Conservation (phyloP, 2,329 filamentous ascomycete species). For the Aspergillus oerlinghausenensis region DNA sequence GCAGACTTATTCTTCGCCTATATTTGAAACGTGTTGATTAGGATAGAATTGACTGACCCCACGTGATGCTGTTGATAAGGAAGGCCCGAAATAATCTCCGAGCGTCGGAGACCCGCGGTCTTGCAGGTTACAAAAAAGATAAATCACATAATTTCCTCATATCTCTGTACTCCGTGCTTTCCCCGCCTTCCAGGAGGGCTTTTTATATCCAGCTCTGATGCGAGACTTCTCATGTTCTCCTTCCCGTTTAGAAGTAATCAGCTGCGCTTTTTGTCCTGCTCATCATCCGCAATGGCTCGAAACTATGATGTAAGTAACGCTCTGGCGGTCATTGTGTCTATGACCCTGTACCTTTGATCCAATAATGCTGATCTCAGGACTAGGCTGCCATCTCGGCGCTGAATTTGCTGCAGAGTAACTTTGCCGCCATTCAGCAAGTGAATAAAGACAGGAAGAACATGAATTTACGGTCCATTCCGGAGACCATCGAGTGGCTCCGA, state of each 20-base stretch:
- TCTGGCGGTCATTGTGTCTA: background rate
- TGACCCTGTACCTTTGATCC: background rate
- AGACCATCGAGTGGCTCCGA: conserved; percentile 73
- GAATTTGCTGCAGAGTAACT: conserved; percentile 75
- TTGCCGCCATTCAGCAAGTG: conserved; percentile 70
- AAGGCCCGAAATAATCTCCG: conserved; percentile 5
- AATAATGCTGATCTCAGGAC: background rate
- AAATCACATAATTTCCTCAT: conserved; percentile 6
- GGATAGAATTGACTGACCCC: background rate
- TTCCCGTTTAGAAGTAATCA: conserved; percentile 14
- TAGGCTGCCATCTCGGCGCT: conserved; percentile 69
- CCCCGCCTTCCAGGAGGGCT: background rate
- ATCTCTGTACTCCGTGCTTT: background rate
- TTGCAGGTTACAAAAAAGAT: background rate
- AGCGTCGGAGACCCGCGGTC: conserved; percentile 12
- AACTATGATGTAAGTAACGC: conserved; percentile 33
- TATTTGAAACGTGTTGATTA: background rate
- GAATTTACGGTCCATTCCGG: conserved; percentile 72
- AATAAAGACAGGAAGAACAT: conserved; percentile 67
- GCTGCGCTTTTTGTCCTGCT: conserved; percentile 27
- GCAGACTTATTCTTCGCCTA: background rate
- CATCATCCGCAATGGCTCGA: conserved; percentile 32
- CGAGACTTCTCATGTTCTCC: conserved; percentile 20
- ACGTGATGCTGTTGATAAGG: background rate
- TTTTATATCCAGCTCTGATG: conserved; percentile 21